phyloP scores from a whole-genome alignment of 345 rosid species.

The Hibiscus mutabilis region DNA sequence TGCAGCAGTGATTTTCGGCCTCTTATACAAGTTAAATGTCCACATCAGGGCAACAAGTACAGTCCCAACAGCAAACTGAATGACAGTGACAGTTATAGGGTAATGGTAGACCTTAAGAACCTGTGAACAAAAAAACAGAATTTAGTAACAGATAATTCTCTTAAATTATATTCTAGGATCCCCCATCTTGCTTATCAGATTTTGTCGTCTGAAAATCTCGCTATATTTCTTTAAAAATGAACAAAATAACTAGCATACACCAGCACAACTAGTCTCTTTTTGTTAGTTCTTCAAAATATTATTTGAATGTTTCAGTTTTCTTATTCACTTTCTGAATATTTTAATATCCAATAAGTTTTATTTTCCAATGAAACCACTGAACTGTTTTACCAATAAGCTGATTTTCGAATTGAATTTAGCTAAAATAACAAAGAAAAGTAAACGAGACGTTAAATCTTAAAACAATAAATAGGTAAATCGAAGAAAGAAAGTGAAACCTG shows the following conservation, averaged over 20 bases:
- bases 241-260: background rate
- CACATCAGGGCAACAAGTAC: constrained; percentile 68
- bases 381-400: background rate
- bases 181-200: background rate
- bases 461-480: background rate
- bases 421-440: background rate
- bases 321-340: background rate
- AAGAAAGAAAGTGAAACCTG: constrained; percentile 44
- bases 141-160: constrained; percentile 6
- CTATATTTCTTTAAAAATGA: background rate
- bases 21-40: constrained; percentile 70
- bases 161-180: background rate
- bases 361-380: background rate
- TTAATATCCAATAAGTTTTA: background rate
- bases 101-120: constrained; percentile 74
- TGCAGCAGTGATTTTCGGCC: constrained; percentile 59
- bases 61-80: constrained; percentile 83
- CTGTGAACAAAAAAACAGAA: constrained; percentile 32
- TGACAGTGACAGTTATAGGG: constrained; percentile 62
- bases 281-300: too few relatives aligned
- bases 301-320: background rate
- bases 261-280: background rate
- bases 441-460: background rate
- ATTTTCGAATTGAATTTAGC: background rate
- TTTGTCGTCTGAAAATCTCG: background rate